phyloP scores from a whole-genome alignment of 2,329 filamentous ascomycete species.

The Ophiostoma sp. region DNA sequence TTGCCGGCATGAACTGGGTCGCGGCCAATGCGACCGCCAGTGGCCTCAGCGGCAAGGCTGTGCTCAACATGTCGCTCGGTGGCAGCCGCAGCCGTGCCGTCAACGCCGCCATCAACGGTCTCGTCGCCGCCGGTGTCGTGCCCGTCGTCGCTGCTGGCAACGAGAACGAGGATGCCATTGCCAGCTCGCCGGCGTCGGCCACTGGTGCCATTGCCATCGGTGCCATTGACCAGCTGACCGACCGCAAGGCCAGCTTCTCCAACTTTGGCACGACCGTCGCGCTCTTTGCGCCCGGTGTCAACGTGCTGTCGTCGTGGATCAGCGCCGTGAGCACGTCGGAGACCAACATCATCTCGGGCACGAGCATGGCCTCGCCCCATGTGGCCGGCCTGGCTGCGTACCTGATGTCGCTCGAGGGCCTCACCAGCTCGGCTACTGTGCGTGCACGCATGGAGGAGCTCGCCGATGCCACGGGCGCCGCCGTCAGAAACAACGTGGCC shows the following conservation, averaged over 20 bases:
- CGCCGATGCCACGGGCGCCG: conserved; percentile 42
- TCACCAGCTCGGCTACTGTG: conserved; percentile 37
- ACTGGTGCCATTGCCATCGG: conserved; percentile 55
- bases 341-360: conserved; percentile 31
- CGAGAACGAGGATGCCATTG: conserved; percentile 47
- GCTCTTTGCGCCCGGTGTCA: conserved; percentile 52
- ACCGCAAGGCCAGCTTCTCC: conserved; percentile 49
- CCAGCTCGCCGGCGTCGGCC: conserved; percentile 51
- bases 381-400: conserved; percentile 28
- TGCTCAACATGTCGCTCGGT: conserved; percentile 61
- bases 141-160: conserved; percentile 58
- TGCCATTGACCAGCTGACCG: conserved; percentile 49
- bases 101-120: conserved; percentile 47
- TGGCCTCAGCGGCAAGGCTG: conserved; percentile 46
- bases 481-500: conserved; percentile 39
- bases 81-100: conserved; percentile 45
- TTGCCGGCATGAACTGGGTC: conserved; percentile 56
- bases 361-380: conserved; percentile 28
- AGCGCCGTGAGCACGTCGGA: conserved; percentile 38
- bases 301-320: conserved; percentile 50
- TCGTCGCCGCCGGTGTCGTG: conserved; percentile 48
- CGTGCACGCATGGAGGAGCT: conserved; percentile 68
- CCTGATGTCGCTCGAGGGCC: conserved; percentile 28
- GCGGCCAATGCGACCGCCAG: conserved; percentile 41
- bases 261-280: conserved; percentile 53